Base-by-base conservation (phyloP, 106 monocot genomes). In the Dactylorhiza incarnata region DNA sequence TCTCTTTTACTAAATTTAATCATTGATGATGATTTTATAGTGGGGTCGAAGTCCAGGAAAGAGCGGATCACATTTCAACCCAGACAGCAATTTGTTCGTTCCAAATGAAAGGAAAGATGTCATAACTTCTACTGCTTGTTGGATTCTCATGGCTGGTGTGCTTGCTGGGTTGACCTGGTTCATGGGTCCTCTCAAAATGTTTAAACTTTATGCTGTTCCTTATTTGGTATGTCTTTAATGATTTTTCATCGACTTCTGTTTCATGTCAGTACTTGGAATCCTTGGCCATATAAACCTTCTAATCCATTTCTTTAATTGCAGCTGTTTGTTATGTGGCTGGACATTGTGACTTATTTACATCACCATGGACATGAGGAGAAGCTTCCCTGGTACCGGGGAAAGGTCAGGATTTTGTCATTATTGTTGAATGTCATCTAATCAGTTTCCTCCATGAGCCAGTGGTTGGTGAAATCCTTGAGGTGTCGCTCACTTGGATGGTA, bases 321-420 rank as follows among this genome's bases (percentile, higher is more conserved):
- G 90, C 71, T 89, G 20, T 91, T 91, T 72, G 85, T 95, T 15
- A 74, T 83, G 84, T 95, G 95, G 95, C 77, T 95, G 81, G 95
- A 95, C 81, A 67, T 88, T 46, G 95, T 95, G 46, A 95, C 95
- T n/a, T 95, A 95, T 65, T 80, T 95, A 79, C 95, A 92, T 80
- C 95, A 95, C 26, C 95, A 95, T 84, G 95, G 95, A 7, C 84
- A 95, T 71, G 84, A 92, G 11, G 87, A 89, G 51, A 89, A 92
- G 82, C 92, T 95, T 19, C 95, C 95, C 14, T 92, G 95, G 95
- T 95, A 95, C 51, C 87, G 95, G 12, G 95, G 95, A 23, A 86
- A 89, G 89, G 95, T 95, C 79, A 77, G 49, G 43, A 24, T 9
- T 70, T 14, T 70, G 2, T 70, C 25, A 44, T 70, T 14, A 45